A percentile compares a stretch with the other conserved stretches of the same genome.
These are phyloP conservation scores for Boletus sp. DNA, from an alignment of 1,284 basidiomycete genomes.

Conservation along the genomic window DNA sequence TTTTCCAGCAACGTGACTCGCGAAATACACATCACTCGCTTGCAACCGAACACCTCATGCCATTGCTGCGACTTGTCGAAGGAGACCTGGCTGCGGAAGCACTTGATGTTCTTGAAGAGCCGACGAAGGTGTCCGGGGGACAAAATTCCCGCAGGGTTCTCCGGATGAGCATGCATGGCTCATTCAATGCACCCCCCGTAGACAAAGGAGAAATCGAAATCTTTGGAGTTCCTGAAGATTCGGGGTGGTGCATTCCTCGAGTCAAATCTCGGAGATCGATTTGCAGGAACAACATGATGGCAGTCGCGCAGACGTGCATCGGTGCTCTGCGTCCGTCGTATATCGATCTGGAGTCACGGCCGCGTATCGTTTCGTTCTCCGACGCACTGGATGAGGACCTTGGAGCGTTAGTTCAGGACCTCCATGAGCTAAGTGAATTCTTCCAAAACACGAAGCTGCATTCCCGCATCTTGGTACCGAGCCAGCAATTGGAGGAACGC, in stretches of 20 bases:
- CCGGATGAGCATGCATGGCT: conserved; percentile 76
- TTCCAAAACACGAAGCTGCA: conserved; percentile 57
- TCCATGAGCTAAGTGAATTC: conserved; percentile 83
- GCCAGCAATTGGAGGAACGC: conserved; percentile 64
- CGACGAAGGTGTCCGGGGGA: conserved; percentile 73
- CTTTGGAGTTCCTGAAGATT: conserved; percentile 79
- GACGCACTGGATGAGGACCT: conserved; percentile 57
- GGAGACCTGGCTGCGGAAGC: conserved; percentile 84
- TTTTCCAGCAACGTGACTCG: conserved; percentile 84
- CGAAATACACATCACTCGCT: conserved; percentile 69
- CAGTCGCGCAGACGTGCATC: conserved; percentile 80
- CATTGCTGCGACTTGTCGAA: conserved; percentile 80
- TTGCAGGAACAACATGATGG: conserved; percentile 75
- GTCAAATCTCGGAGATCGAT: conserved; percentile 55
- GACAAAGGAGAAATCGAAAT: conserved; percentile 65
- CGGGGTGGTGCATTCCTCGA: conserved; percentile 83
- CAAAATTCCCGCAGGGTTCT: conserved; percentile 81
- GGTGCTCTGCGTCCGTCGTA: conserved; percentile 70
- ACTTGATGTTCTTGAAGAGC: conserved; percentile 88
- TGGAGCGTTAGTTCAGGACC: conserved; percentile 81
- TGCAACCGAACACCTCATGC: conserved; percentile 87
- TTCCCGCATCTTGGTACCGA: conserved; percentile 39
- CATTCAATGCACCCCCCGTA: conserved; percentile 40
- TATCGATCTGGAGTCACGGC: conserved; percentile 65
- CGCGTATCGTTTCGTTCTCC: conserved; percentile 32